A percentile compares a stretch with the other conserved stretches of the same genome.
These are phyloP conservation scores for Cyphellophora attinorum DNA, from an alignment of 2,329 filamentous ascomycete species.

Conservation along the genomic window DNA sequence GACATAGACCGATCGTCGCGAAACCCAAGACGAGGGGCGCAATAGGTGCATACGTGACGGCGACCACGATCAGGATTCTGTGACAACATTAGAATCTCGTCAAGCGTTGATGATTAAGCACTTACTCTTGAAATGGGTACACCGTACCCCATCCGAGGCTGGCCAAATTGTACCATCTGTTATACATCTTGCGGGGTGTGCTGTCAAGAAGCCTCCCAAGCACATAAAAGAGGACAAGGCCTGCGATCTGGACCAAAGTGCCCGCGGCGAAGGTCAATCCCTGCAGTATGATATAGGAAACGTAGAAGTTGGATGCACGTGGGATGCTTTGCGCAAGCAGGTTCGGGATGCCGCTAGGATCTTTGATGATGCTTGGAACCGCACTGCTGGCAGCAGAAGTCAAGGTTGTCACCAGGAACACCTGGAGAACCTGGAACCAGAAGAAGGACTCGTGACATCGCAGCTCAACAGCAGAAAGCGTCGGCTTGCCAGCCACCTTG, in stretches of 20 bases:
- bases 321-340: conserved; percentile 69
- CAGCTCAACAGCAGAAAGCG: conserved; percentile 69
- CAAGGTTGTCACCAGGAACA: conserved; percentile 80
- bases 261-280: conserved; percentile 70
- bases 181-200: conserved; percentile 73
- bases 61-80: conserved; percentile 31
- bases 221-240: conserved; percentile 64
- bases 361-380: conserved; percentile 49
- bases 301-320: conserved; percentile 83
- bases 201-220: conserved; percentile 65
- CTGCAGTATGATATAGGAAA: conserved; percentile 90
- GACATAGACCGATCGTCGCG: conserved; percentile 63
- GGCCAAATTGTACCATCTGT: conserved; percentile 63
- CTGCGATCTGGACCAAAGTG: conserved; percentile 62
- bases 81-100: neutral
- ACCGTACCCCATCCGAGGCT: conserved; percentile 76
- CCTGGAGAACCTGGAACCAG: conserved; percentile 63
- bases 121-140: conserved; percentile 69
- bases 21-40: conserved; percentile 78
- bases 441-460: conserved; percentile 91
- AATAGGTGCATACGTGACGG: conserved; percentile 77
- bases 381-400: conserved; percentile 70
- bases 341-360: conserved; percentile 52
- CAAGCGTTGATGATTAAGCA: conserved; percentile 14
- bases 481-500: conserved; percentile 70